Evolutionary conservation across 306 rosid genomes (phyloP), one percentile per base, ranked within the genome.

Genomic region (Lagenaria siceraria): DNA sequence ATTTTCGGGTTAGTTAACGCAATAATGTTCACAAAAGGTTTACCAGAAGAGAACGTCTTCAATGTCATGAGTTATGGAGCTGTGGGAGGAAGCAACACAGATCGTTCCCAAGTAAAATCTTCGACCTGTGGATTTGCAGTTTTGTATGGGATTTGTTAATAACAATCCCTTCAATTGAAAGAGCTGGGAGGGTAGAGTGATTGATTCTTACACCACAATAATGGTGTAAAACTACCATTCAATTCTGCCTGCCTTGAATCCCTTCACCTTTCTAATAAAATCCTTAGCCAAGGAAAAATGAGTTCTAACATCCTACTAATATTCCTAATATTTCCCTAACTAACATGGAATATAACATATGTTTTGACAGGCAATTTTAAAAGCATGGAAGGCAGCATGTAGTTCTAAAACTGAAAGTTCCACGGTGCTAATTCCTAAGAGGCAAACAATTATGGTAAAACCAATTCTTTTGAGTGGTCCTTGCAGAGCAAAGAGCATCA

Each of bases 21-120:
- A 18, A 9, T 63, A 18, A 4, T 18, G 14, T 18, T 35, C 14
- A 18, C 13, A 0, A 35, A 33, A 33, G 48, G 48, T 1, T 63
- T 33, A 15, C 6, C 71, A 43, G 51, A 55, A 61, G 68, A 61
- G 38, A 13, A 13, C 36, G 13, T 13, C 12, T 31, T 58, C 72
- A 80, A 36, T 25, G 75, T 79, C 83, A 81, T 66, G 61, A 73
- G 77, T 27, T 83, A 81, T 79, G 87, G 87, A 49, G 85, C 89
- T 17, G 21, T 73, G 56, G 46, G 53, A 62, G 78, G 81, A 19
- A 78, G 79, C 77, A 77, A 31, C 19, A 81, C 54, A 69, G 78
- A 86, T 74, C 48, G 75, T 77, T 79, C 83, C 3, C 9, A 29
- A 49, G 87, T 83, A 72, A 54, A 51, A 5, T 61, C 68, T 40